Percentiles rank a stretch among this genome's conserved stretches.
phyloP scores from a whole-genome alignment of 23 red algal species.

The Cyanidioschyzon merolae region DNA sequence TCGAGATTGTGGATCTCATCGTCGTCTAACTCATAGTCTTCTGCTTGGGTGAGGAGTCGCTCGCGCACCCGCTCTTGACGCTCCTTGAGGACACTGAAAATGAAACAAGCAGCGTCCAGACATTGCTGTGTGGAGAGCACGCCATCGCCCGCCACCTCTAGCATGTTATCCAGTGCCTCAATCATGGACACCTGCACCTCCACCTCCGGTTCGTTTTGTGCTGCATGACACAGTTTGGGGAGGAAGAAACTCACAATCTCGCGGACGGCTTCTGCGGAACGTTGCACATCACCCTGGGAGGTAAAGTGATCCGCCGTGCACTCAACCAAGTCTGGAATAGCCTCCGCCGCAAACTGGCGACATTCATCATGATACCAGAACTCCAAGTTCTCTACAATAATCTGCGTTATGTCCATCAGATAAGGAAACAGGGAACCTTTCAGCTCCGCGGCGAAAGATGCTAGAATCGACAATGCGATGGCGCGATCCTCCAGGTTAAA shows the following conservation, averaged over 20 bases:
- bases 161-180: constrained; percentile 47
- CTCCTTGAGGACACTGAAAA: constrained; percentile 50
- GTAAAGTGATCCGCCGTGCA: constrained; percentile 52
- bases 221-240: constrained; percentile 55
- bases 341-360: constrained; percentile 58
- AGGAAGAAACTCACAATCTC: constrained; percentile 48
- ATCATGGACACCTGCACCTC: constrained; percentile 69
- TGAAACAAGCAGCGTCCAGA: constrained; percentile 20
- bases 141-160: constrained; percentile 27
- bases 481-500: constrained; percentile 81
- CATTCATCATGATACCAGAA: constrained; percentile 94
- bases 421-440: constrained; percentile 64
- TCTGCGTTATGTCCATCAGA: constrained; percentile 51
- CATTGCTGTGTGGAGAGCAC: constrained; percentile 32
- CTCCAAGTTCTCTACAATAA: constrained; percentile 77
- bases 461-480: constrained; percentile 67
- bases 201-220: constrained; percentile 62
- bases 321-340: constrained; percentile 64
- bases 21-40: constrained; percentile 21
- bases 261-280: not conserved
- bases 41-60: not conserved
- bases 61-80: constrained; percentile 40
- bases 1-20: constrained; percentile 41
- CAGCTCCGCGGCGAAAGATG: constrained; percentile 84
- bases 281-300: constrained; percentile 26